A percentile compares a stretch with the other conserved stretches of the same genome.
These are phyloP conservation scores for Pichia sp. DNA, from an alignment of 1,139 yeast genomes.

Conservation along the genomic window DNA sequence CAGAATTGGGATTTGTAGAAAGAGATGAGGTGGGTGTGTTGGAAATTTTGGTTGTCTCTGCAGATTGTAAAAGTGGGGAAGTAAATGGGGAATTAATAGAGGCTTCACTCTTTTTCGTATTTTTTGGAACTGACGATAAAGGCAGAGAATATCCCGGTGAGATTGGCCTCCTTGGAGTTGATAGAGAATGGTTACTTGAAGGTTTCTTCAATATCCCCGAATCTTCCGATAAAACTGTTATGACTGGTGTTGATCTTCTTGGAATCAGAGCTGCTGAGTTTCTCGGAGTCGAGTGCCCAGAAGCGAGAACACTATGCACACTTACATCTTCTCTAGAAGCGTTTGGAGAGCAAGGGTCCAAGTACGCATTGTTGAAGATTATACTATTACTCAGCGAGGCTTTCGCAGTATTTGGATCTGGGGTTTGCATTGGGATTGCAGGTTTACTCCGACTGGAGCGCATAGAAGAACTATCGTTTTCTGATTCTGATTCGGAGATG, in stretches of 20 bases:
- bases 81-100: conserved; percentile 41
- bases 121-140: conserved; percentile 51
- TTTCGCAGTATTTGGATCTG: conserved; percentile 11
- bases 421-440: conserved; percentile 4
- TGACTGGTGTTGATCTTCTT: conserved; percentile 24
- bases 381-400: conserved; percentile 18
- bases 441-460: conserved; percentile 4
- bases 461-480: conserved; percentile 10
- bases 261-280: conserved; percentile 19
- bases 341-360: conserved; percentile 34
- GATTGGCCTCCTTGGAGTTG: conserved; percentile 36
- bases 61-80: conserved; percentile 38
- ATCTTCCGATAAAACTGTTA: conserved; percentile 19
- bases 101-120: conserved; percentile 1
- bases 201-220: conserved; percentile 1
- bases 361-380: conserved; percentile 40
- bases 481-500: conserved; percentile 25
- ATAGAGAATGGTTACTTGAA: conserved; percentile 1
- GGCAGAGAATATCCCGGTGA: conserved; percentile 52
- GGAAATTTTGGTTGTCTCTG: conserved; percentile 19
- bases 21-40: conserved; percentile 1
- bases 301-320: neutral
- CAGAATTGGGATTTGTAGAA: conserved; percentile 12
- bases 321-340: conserved; percentile 12
- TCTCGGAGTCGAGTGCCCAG: conserved; percentile 38